Conservation (phyloP, 176 grass and related monocot genomes). For the Phyllostachys edulis region DNA sequence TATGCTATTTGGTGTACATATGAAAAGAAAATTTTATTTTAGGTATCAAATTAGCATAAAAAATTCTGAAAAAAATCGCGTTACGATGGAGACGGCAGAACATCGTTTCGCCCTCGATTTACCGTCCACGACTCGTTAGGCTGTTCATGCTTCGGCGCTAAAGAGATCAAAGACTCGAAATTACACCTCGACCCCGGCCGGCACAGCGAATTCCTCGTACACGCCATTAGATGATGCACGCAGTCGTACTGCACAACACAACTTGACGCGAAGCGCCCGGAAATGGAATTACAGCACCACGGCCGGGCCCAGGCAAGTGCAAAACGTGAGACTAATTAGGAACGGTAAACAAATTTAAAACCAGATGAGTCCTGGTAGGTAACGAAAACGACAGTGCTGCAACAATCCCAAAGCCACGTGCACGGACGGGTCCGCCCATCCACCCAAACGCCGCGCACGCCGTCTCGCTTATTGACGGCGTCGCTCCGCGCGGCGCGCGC, state of each 20-base stretch:
- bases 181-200: not conserved
- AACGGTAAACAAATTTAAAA: not conserved
- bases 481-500: not conserved
- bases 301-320: not conserved
- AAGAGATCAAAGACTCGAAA: not conserved
- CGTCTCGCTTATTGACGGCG: conserved; percentile 3
- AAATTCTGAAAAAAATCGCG: too few species aligned
- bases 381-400: not conserved
- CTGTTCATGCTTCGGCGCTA: not conserved
- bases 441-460: too few species aligned
- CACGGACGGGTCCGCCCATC: not conserved
- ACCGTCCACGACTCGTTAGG: too few species aligned
- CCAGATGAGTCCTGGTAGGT: not conserved
- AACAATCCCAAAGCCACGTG: not conserved
- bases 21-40: too few species aligned
- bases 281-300: not conserved
- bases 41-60: too few species aligned
- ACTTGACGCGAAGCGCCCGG: not conserved
- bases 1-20: too few species aligned
- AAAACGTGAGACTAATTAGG: not conserved
- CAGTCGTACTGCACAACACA: not conserved
- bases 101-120: too few species aligned
- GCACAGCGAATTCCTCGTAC: not conserved
- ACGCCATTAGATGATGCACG: not conserved
- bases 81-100: not conserved